These are phyloP conservation scores for Tremellales sp. DNA, from an alignment of 1,284 basidiomycete genomes.

Conservation along the genomic window DNA sequence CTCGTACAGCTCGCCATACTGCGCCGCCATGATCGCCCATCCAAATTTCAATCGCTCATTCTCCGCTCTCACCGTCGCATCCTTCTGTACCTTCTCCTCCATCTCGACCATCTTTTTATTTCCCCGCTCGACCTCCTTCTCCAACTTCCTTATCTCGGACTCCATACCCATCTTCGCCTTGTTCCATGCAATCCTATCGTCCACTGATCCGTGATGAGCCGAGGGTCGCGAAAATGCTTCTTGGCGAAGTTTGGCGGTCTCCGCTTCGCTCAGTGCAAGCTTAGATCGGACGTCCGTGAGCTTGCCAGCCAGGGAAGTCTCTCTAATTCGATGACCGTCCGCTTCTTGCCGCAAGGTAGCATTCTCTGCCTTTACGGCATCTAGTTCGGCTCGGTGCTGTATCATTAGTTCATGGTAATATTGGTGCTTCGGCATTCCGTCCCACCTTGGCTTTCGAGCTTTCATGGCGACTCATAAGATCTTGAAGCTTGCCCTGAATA, in stretches of 20 bases:
- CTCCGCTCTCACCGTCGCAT: slow-evolving; percentile 2
- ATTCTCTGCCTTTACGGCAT: slow-evolving; percentile 1
- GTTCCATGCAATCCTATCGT: slow-evolving; percentile 1
- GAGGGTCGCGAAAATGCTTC: background rate
- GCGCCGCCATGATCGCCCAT: background rate
- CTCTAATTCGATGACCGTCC: background rate
- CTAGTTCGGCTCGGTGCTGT: slow-evolving; percentile 11
- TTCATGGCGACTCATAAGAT: too few relatives aligned
- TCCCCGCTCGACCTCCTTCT: slow-evolving; percentile 1
- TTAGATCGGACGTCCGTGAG: slow-evolving; percentile 1
- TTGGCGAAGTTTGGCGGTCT: slow-evolving; percentile 7
- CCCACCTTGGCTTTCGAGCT: slow-evolving; percentile 23
- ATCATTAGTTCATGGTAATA: background rate
- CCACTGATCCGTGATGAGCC: background rate
- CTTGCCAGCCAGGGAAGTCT: background rate
- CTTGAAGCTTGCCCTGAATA: too few relatives aligned
- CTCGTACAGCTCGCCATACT: slow-evolving; percentile 1
- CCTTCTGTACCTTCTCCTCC: slow-evolving; percentile 69
- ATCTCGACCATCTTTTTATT: slow-evolving; percentile 5
- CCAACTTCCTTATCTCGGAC: background rate
- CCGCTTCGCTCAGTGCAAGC: slow-evolving; percentile 1
- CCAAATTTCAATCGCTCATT: background rate
- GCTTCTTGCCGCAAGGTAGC: background rate
- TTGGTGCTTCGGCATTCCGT: background rate
- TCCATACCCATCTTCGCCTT: background rate